Evolutionary conservation across 2,329 filamentous ascomycete genomes (phyloP).

Genomic region (Stachybotrys chlorohalonatus): DNA sequence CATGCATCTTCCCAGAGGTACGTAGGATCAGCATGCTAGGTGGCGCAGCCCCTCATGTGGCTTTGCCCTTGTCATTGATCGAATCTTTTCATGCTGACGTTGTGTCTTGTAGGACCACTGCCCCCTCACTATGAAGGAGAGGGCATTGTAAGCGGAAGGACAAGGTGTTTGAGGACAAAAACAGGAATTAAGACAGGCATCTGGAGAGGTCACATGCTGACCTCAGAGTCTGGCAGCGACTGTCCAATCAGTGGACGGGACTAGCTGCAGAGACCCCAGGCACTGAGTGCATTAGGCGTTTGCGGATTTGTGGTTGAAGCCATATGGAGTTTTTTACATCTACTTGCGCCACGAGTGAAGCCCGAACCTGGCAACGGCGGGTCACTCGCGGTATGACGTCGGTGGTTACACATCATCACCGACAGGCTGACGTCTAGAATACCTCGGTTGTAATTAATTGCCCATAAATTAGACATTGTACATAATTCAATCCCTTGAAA

Average conservation of each 20-base stretch:
- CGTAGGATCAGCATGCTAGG: constrained; percentile 19
- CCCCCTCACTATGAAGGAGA: constrained; percentile 60
- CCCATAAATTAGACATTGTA: not conserved
- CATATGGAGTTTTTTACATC: not conserved
- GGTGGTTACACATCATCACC: not conserved
- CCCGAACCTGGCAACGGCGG: no score
- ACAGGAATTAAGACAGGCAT: not conserved
- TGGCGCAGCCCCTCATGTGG: not conserved
- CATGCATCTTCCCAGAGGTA: constrained; percentile 95
- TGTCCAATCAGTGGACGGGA: not conserved
- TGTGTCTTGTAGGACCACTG: constrained; percentile 60
- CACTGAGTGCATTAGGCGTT: not conserved
- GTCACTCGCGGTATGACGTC: not conserved
- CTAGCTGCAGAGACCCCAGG: not conserved
- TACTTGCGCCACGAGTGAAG: not conserved
- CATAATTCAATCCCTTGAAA: not conserved
- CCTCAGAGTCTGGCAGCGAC: not conserved
- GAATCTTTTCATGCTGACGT: constrained; percentile 13
- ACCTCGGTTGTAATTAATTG: not conserved
- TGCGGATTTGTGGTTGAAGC: not conserved
- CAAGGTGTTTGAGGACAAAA: not conserved
- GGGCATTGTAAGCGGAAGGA: constrained; percentile 22
- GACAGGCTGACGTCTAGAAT: not conserved
- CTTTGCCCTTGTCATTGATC: not conserved
- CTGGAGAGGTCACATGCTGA: not conserved